phyloP scores from a whole-genome alignment of 805 yeast species.

The Suhomyces tanzawaensis region DNA sequence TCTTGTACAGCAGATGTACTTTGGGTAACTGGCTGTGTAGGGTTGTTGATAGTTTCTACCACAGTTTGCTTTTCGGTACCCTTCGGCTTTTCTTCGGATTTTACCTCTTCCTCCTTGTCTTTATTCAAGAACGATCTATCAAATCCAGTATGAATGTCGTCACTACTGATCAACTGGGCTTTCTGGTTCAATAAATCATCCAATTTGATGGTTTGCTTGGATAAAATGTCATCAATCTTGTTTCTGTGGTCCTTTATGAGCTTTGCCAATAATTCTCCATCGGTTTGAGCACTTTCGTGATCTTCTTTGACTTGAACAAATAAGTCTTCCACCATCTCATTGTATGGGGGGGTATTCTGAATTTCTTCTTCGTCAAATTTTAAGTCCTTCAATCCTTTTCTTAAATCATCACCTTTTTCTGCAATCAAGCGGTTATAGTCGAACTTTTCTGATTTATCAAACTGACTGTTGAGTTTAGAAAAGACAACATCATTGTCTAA shows the following conservation, averaged over 20 bases:
- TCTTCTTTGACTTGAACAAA: constrained; percentile 73
- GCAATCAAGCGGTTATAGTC: constrained; percentile 36
- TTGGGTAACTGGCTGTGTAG: not conserved
- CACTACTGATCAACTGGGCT: constrained; percentile 74
- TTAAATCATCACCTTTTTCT: constrained; percentile 42
- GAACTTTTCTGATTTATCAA: constrained; percentile 60
- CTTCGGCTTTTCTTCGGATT: not conserved
- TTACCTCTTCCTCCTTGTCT: constrained; percentile 25
- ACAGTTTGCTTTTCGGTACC: constrained; percentile 27
- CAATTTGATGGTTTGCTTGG: constrained; percentile 63
- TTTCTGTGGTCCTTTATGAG: constrained; percentile 58
- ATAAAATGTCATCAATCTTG: constrained; percentile 66
- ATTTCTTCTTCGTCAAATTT: constrained; percentile 34
- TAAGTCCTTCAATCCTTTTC: constrained; percentile 43
- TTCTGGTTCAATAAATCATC: constrained; percentile 69
- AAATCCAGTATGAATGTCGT: constrained; percentile 89
- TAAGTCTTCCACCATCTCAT: constrained; percentile 90
- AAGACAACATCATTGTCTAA: constrained; percentile 29
- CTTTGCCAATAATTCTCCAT: constrained; percentile 31
- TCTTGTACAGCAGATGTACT: constrained; percentile 18
- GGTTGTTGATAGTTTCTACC: constrained; percentile 27
- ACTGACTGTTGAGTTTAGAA: constrained; percentile 45
- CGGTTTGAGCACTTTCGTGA: constrained; percentile 44
- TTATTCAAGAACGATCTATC: constrained; percentile 80
- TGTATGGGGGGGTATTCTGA: constrained; percentile 60